Evolutionary conservation across 2,329 filamentous ascomycete species (phyloP), one percentile per base, ranked within the genome.

Genomic region (Epichloe baconii): DNA sequence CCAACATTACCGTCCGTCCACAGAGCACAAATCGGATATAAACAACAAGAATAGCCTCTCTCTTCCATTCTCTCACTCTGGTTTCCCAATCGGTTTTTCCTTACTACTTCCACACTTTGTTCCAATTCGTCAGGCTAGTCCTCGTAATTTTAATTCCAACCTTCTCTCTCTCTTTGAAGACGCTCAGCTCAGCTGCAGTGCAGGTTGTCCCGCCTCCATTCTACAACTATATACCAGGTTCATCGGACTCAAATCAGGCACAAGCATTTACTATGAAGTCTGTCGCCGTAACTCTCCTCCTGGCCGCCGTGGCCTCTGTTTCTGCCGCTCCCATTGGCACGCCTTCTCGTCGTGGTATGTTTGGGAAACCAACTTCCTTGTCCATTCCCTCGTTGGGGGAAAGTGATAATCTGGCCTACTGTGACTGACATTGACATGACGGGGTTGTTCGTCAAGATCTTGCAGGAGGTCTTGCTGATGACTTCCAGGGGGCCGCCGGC

Each of bases 281-380:
- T 21, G 31, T 42, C 40, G 17, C 44, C 17, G 26, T 51, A n/a
- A 21, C 44, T 19, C 37, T 51, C 15, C 23, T 51, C 14, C 7
- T 45, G 43, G 43, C 43, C n/a, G 49, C 44, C 19, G 48, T 34
- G 43, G 43, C 44, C 6, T 41, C 43, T 2, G 49, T 47, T 14
- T 51, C 49, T 12, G 49, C 49, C 44, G 49, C 44, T 34, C 49
- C 49, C 21, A 11, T 43, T 11, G 21, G 38, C 47, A 31, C 43
- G n/a, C 5, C 19, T 17, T 35, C 14, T 31, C 42, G 43, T n/a
- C 49, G 34, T 40, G 43, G 46, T 48, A 38, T 5, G 35, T 43
- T 7, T 12, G 11, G 26, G 10, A 19, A 47, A 11, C 8, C 8
- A 31, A 31, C 10, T 31, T 11, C 31, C 3, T 31, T 10, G 31